Evolutionary conservation across 768 basidiomycete species (phyloP), one percentile per base, ranked within the genome.

Genomic region (Cubamyces lactineus): DNA sequence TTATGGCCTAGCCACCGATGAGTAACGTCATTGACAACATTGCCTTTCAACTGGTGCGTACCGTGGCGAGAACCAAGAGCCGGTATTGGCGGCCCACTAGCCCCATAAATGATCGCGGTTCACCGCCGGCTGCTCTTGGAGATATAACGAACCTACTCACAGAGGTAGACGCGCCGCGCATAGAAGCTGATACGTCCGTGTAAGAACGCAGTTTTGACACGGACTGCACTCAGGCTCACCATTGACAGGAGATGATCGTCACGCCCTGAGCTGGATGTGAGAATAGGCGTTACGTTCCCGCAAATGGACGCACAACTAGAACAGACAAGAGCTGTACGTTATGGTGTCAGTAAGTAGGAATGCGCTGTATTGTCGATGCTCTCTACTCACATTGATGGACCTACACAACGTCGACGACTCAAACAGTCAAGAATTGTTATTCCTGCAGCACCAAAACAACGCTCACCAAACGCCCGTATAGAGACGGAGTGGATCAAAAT

Each of bases 141-240:
- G 28, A 8, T 8, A 30, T 30, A 30, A 38, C 2, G 8, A 2
- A 34, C n/a, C 7, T 6, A 26, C 53, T 48, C 41, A 61, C 60
- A 23, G 11, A 61, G 41, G 19, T 56, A 61, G 0, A 55, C 60
- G 1, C 60, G 52, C 5, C 60, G 53, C 2, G 54, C 60, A 23
- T 50, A 61, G 26, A 50, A 61, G 1, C 60, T 61, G 24, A 9
- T 50, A 40, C 21, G n/a, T 8, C 0, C 2, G 2, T 0, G 12
- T 59, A 17, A 34, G 39, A 13, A 21, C 7, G 17, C 2, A 7
- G 3, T 19, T 16, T 19, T 6, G 16, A 5, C 1, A 1, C 26
- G 9, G 8, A n/a, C 19, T 5, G 2, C 12, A 17, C 3, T 8
- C 6, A 2, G n/a, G 42, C 57, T n/a, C 17, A 58, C 57, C 26